Evolutionary conservation across 345 rosid genomes (phyloP), one percentile per base, ranked within the genome.

Genomic region (Lepidium didymum): DNA sequence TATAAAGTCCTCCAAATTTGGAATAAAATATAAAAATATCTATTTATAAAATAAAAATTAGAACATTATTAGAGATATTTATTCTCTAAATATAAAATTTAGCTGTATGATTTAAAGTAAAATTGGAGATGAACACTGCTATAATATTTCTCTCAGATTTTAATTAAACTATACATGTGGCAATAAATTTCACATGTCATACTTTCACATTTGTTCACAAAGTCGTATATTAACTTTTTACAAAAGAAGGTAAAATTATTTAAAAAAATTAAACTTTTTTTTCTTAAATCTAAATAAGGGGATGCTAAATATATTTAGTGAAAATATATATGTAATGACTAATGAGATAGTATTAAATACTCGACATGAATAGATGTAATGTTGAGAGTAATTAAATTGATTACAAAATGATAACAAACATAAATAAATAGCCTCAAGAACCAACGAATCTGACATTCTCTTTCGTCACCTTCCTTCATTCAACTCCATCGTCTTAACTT

Each of bases 331-430:
- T 2, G 23, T 21, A 21, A 21, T 25, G 3, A 25, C 3, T 25
- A 25, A 25, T 27, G 3, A n/a, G 8, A n/a, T n/a, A 3, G 3
- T 41, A 27, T 13, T 19, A 40, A 59, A 59, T 25, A 27, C 1
- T 8, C 4, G 37, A 31, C 7, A 53, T 10, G n/a, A 19, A 54
- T 33, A 9, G 44, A 56, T 56, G 60, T 55, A 10, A 55, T 16
- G 58, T 14, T 43, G 10, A 2, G 4, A 9, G 21, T 15, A 46
- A 53, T 14, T 16, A 9, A 25, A 40, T 60, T 31, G 56, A 66
- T 66, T 66, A 66, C 23, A 73, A 65, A 43, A 67, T 16, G 67
- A 67, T 43, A 67, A 60, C 73, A 12, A 67, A 67, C 68, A 67
- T 53, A 59, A 67, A 74, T 74, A 74, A 67, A 73, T 73, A 73